phyloP scores from a whole-genome alignment of 2,329 filamentous ascomycete species.

The Aspergillus aculeatinus region DNA sequence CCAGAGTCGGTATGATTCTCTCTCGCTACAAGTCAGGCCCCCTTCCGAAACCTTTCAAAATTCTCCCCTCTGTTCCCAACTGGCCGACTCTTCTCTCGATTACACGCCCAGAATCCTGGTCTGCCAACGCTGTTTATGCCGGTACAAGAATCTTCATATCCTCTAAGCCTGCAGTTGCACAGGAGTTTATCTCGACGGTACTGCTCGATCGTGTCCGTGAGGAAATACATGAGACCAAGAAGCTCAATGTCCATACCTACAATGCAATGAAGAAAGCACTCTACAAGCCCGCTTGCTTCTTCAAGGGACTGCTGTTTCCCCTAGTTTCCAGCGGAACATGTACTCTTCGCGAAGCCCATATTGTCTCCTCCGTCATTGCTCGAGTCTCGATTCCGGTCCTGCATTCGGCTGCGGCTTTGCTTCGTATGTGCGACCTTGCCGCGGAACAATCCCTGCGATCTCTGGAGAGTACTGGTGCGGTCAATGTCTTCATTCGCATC shows the following conservation, averaged over 20 bases:
- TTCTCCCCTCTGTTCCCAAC: conserved; percentile 84
- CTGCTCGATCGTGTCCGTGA: conserved; percentile 88
- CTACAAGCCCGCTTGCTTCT: conserved; percentile 93
- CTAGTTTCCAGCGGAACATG: conserved; percentile 82
- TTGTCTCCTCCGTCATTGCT: conserved; percentile 81
- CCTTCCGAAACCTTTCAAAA: conserved; percentile 95
- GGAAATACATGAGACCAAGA: conserved; percentile 90
- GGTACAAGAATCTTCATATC: conserved; percentile 92
- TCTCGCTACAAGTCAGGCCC: conserved; percentile 95
- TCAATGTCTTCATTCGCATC: conserved; percentile 92
- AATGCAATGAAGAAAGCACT: conserved; percentile 87
- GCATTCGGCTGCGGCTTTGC: conserved; percentile 87
- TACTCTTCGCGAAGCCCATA: conserved; percentile 86
- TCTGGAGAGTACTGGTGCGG: conserved; percentile 83
- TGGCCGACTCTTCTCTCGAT: conserved; percentile 87
- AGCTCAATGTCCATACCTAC: conserved; percentile 93
- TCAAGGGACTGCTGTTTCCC: conserved; percentile 94
- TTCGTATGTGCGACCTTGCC: conserved; percentile 89
- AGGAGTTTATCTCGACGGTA: conserved; percentile 82
- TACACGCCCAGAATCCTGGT: conserved; percentile 77
- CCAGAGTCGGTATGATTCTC: conserved; percentile 78
- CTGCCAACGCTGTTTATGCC: conserved; percentile 79
- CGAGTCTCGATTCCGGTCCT: conserved; percentile 85
- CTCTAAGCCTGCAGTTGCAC: conserved; percentile 73
- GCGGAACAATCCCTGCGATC: conserved; percentile 77